phyloP scores from a whole-genome alignment of 768 basidiomycete species.

The Nevesoporus exiguus region DNA sequence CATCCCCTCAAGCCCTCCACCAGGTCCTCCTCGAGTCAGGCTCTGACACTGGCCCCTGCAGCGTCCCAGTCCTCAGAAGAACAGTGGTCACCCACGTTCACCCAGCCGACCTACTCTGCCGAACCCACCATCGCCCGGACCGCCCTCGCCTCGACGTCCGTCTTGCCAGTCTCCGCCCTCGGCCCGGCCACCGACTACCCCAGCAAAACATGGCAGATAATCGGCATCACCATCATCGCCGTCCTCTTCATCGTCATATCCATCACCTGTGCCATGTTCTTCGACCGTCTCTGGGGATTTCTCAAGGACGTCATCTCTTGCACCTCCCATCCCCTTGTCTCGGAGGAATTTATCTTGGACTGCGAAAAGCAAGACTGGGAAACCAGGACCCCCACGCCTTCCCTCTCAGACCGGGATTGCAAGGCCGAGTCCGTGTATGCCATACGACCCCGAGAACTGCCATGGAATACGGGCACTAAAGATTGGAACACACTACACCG shows the following conservation, averaged over 20 bases:
- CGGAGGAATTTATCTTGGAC: conserved; percentile 62
- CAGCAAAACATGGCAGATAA: conserved; percentile 62
- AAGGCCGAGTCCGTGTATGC: not conserved
- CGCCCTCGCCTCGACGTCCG: not conserved
- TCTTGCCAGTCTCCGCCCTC: conserved; percentile 5
- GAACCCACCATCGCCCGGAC: not conserved
- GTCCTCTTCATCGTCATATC: conserved; percentile 54
- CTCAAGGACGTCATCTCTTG: conserved; percentile 48
- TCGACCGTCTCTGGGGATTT: conserved; percentile 69
- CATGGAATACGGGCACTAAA: conserved; percentile 21
- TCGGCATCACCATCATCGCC: conserved; percentile 65
- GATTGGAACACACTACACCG: conserved; percentile 16
- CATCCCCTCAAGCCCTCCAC: too few species aligned
- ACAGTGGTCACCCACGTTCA: not conserved
- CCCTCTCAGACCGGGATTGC: too few species aligned
- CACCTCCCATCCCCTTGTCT: conserved; percentile 29
- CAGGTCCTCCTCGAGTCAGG: not conserved
- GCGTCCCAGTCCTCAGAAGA: too few species aligned
- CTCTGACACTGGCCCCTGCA: not conserved
- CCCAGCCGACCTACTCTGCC: not conserved
- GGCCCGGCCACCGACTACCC: conserved; percentile 32
- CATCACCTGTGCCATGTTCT: conserved; percentile 60
- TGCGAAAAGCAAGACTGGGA: conserved; percentile 63
- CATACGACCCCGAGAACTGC: conserved; percentile 20
- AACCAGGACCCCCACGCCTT: conserved; percentile 11